Evolutionary conservation across 2,329 filamentous ascomycete genomes (phyloP), one percentile per base, ranked within the genome.

Genomic region (Ceratocystis cubensis): DNA sequence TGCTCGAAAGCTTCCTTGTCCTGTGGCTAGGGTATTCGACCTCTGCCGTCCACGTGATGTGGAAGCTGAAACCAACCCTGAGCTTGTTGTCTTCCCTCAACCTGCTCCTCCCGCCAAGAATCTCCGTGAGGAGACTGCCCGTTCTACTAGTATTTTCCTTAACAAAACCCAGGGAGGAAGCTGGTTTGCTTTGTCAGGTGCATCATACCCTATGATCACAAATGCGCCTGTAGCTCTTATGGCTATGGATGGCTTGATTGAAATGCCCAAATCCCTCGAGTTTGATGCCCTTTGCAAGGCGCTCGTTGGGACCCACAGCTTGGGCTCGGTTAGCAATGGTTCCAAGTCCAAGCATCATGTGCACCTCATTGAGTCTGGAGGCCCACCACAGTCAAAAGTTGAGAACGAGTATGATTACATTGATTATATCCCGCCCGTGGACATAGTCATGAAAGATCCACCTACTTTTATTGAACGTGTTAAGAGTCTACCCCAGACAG

Each of bases 121-220:
- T 64, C 77, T 80, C n/a, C 75, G 77, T 1, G 76, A 77, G 17
- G 77, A 77, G 30, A 78, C 81, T 45, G 79, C 82, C 61, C 80
- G 86, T 41, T 82, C 80, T 69, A 81, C 82, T 69, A 85, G 84
- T 66, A 85, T 96, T 0, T 96, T 94, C 72, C 81, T 97, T 68
- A 96, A 96, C 73, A 88, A 87, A 70, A 96, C 92, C 1, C 84
- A 88, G 66, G 79, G 81, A n/a, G 93, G 92, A 37, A 88, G 89
- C 69, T 97, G 93, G 91, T 99, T 93, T 75, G 94, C 92, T 41
- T 82, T 97, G 76, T 96, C 93, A 1, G 93, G 95, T 67, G 82
- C 81, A 50, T 85, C 85, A 7, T 97, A 96, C 71, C 94, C 94
- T 2, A 81, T 93, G 8, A 90, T 96, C 33, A 87, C 92, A 25